These are phyloP conservation scores for Colletotrichum musicola DNA, from an alignment of 2,329 filamentous ascomycete genomes.

Conservation along the genomic window DNA sequence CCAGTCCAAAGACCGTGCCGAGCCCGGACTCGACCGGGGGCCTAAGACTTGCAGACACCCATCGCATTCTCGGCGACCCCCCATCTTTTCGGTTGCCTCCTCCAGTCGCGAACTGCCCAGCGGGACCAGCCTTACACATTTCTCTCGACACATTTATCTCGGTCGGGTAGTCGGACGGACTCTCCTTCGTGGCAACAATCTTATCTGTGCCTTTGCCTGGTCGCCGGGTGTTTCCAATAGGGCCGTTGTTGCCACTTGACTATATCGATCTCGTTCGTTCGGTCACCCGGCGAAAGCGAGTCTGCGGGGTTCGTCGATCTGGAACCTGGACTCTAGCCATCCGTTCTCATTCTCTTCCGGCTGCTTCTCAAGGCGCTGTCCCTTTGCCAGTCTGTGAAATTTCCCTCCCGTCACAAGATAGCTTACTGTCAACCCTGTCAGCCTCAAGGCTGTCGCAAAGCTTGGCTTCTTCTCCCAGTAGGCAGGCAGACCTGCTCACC, in stretches of 20 bases:
- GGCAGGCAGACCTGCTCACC: neutral
- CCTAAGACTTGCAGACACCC: conserved; percentile 30
- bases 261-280: conserved; percentile 1
- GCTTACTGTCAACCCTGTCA: neutral
- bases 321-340: conserved; percentile 1
- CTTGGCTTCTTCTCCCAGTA: neutral
- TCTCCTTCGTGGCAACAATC: conserved; percentile 24
- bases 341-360: neutral
- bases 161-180: neutral
- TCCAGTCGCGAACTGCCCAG: neutral
- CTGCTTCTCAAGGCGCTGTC: neutral
- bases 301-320: conserved; percentile 7
- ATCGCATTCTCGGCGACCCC: conserved; percentile 10
- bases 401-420: neutral
- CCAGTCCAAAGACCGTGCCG: conserved; percentile 6
- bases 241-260: conserved; percentile 12
- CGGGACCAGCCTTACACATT: conserved; percentile 23
- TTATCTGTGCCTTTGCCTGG: conserved; percentile 8
- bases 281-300: neutral
- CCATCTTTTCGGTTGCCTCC: conserved; percentile 16
- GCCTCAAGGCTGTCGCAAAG: neutral
- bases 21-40: conserved; percentile 1
- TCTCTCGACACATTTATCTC: conserved; percentile 1
- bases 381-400: neutral
- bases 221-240: neutral